These are phyloP conservation scores for Escovopsis sp. DNA, from an alignment of 2,329 filamentous ascomycete genomes.

Conservation along the genomic window DNA sequence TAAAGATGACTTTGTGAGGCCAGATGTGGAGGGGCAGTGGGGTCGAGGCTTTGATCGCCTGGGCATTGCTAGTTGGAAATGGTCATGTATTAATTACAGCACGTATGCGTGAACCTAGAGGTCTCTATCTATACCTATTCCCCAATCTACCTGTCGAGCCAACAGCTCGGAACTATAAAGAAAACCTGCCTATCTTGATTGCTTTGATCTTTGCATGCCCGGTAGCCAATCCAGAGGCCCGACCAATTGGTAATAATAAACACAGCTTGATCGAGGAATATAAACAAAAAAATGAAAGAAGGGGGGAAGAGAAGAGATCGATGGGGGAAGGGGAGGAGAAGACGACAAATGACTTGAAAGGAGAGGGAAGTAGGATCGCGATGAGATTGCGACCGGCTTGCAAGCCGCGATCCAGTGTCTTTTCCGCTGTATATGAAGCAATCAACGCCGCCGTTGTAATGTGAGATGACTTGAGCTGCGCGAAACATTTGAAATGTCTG, in stretches of 20 bases:
- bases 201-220: slow-evolving; percentile 6
- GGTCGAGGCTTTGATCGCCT: no score
- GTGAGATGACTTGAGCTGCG: no score
- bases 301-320: not conserved
- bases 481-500: no score
- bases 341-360: not conserved
- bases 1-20: no score
- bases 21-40: no score
- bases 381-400: no score
- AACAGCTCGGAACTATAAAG: slow-evolving; percentile 13
- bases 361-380: no score
- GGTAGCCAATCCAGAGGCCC: slow-evolving; percentile 5
- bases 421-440: no score
- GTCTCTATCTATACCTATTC: slow-evolving; percentile 19
- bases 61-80: slow-evolving; percentile 18
- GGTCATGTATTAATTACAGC: slow-evolving; percentile 22
- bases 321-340: not conserved
- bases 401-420: no score
- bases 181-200: slow-evolving; percentile 5
- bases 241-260: slow-evolving; percentile 4
- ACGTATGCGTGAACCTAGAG: slow-evolving; percentile 13
- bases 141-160: slow-evolving; percentile 14
- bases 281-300: slow-evolving; percentile 4
- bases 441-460: no score
- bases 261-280: slow-evolving; percentile 4